phyloP scores from a whole-genome alignment of 2,329 filamentous ascomycete species.

The Fusarium brevicatenulatum region DNA sequence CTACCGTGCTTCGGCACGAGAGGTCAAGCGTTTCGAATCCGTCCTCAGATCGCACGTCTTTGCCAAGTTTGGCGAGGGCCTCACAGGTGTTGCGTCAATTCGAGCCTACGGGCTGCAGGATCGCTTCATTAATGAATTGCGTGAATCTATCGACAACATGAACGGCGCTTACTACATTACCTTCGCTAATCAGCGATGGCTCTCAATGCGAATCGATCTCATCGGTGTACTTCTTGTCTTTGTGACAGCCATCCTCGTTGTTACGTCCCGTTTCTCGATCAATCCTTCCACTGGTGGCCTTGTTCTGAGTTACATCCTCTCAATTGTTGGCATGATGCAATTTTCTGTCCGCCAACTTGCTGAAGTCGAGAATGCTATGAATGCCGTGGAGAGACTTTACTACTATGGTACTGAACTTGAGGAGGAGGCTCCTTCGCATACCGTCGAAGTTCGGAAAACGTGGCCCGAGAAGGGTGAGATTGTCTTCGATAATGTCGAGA shows the following conservation, averaged over 20 bases:
- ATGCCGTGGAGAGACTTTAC: constrained; percentile 89
- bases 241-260: constrained; percentile 87
- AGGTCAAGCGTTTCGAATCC: constrained; percentile 94
- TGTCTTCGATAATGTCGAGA: constrained; percentile 77
- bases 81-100: constrained; percentile 85
- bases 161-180: constrained; percentile 94
- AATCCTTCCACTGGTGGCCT: constrained; percentile 86
- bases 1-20: constrained; percentile 89
- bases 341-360: constrained; percentile 94
- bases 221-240: constrained; percentile 89
- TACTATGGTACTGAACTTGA: constrained; percentile 90
- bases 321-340: constrained; percentile 94
- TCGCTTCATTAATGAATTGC: constrained; percentile 77
- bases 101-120: constrained; percentile 86
- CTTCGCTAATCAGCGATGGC: constrained; percentile 94
- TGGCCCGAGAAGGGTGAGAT: constrained; percentile 94
- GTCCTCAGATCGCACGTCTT: constrained; percentile 89
- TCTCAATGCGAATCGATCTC: constrained; percentile 83
- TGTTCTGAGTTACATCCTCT: constrained; percentile 91
- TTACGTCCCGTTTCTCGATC: constrained; percentile 88
- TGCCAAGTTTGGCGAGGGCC: constrained; percentile 88
- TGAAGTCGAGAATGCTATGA: constrained; percentile 98
- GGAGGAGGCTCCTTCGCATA: constrained; percentile 86
- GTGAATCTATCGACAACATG: constrained; percentile 86
- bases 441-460: constrained; percentile 73